phyloP scores from a whole-genome alignment of 331 rosid species.

The Pyracantha coccinea region DNA sequence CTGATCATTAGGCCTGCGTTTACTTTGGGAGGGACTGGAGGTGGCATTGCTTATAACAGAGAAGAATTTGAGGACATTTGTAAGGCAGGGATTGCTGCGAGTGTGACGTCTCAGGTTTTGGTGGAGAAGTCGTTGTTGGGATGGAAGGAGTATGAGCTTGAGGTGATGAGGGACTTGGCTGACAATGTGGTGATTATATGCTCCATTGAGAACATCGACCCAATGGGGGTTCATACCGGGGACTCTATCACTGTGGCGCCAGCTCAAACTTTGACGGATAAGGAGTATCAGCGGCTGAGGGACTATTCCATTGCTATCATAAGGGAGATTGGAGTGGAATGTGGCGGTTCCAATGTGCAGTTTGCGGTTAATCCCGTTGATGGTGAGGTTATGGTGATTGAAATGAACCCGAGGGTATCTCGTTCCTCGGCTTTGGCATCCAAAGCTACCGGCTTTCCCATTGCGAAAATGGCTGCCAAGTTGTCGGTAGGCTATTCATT shows the following conservation, averaged over 20 bases:
- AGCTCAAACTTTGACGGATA: constrained; percentile 87
- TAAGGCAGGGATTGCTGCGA: constrained; percentile 80
- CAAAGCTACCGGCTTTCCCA: constrained; percentile 95
- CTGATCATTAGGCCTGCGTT: constrained; percentile 80
- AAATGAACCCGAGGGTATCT: constrained; percentile 95
- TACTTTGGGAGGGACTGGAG: constrained; percentile 90
- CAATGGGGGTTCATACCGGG: constrained; percentile 98
- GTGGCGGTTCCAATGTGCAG: constrained; percentile 97
- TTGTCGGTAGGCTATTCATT: constrained; percentile 79
- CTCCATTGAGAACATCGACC: constrained; percentile 95
- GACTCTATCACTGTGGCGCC: constrained; percentile 99
- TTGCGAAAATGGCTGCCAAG: constrained; percentile 94
- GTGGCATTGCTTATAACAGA: constrained; percentile 85
- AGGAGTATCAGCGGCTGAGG: constrained; percentile 88
- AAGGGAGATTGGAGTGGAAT: constrained; percentile 91
- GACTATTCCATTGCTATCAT: constrained; percentile 94
- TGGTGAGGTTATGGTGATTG: constrained; percentile 96
- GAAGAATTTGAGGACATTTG: constrained; percentile 81
- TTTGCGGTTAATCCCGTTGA: constrained; percentile 75
- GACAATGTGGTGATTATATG: constrained; percentile 95
- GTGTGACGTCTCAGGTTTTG: constrained; percentile 73
- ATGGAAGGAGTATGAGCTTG: constrained; percentile 99
- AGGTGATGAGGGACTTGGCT: constrained; percentile 97
- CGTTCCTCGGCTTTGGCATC: constrained; percentile 92
- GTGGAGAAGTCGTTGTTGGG: constrained; percentile 92